Percentiles rank a stretch among this genome's conserved stretches.
phyloP scores from a whole-genome alignment of 345 rosid species.

The Salix dunnii region DNA sequence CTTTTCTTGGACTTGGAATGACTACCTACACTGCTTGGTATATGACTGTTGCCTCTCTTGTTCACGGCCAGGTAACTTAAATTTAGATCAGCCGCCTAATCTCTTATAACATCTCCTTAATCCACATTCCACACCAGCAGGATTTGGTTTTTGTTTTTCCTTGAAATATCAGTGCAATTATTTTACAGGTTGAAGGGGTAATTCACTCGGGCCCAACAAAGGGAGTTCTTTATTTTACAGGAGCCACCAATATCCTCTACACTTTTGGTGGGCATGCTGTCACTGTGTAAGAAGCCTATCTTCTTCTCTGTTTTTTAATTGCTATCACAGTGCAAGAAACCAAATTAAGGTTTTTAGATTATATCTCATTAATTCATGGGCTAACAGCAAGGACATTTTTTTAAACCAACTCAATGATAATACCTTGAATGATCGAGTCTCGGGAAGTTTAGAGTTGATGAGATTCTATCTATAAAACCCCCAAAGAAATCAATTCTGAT shows the following conservation, averaged over 20 bases:
- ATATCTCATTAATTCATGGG: background rate
- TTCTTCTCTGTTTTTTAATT: background rate
- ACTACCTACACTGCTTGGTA: slow-evolving; percentile 93
- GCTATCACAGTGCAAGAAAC: background rate
- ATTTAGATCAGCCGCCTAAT: background rate
- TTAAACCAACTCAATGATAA: background rate
- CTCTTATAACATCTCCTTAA: background rate
- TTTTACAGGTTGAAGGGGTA: slow-evolving; percentile 51
- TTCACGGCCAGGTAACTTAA: slow-evolving; percentile 58
- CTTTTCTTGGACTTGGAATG: slow-evolving; percentile 82
- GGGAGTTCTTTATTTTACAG: slow-evolving; percentile 73
- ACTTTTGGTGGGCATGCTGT: slow-evolving; percentile 93
- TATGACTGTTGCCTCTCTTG: slow-evolving; percentile 55
- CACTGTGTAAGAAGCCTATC: slow-evolving; percentile 58
- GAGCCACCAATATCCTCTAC: slow-evolving; percentile 82
- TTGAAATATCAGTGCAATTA: no score
- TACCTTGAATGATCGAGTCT: background rate
- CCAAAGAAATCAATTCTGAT: background rate
- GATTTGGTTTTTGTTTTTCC: background rate
- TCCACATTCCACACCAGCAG: background rate
- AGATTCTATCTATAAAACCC: background rate
- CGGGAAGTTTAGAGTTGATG: background rate
- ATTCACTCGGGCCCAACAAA: slow-evolving; percentile 59
- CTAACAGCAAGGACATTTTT: background rate
- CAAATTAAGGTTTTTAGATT: background rate